Evolutionary conservation across 169 alveolate genomes (phyloP).

Genomic region (Plasmodium reichenowi): DNA sequence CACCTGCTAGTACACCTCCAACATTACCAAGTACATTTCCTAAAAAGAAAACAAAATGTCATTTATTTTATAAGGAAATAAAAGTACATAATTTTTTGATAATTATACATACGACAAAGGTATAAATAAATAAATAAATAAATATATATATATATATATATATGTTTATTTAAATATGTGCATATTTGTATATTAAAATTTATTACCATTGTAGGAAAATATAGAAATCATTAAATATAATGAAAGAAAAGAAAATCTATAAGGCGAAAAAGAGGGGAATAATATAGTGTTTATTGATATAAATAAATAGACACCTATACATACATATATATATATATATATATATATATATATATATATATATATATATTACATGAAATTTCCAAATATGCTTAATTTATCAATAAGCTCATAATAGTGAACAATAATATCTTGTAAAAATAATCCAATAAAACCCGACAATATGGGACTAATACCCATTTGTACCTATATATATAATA

Average conservation of each 20-base stretch:
- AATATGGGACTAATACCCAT: slow-evolving; percentile 54
- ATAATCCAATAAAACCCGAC: slow-evolving; percentile 48
- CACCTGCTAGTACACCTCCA: slow-evolving; percentile 52
- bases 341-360: too few species aligned
- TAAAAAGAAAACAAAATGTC: slow-evolving; percentile 1
- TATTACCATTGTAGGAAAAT: slow-evolving; percentile 59
- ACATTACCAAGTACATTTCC: slow-evolving; percentile 65
- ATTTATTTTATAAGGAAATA: background rate
- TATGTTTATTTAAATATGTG: background rate
- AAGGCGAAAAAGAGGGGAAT: slow-evolving; percentile 1
- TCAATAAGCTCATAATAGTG: slow-evolving; percentile 1
- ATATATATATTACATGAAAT: slow-evolving; percentile 19
- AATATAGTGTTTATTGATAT: background rate
- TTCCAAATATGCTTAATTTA: slow-evolving; percentile 13
- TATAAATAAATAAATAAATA: background rate
- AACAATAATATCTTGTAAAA: slow-evolving; percentile 27
- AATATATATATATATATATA: background rate
- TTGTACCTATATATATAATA: slow-evolving; percentile 21
- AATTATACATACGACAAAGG: too few species aligned
- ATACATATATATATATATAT: background rate
- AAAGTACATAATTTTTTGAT: background rate
- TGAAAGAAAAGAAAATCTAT: slow-evolving; percentile 40
- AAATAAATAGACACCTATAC: background rate
- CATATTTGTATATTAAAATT: background rate
- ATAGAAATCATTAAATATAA: slow-evolving; percentile 37